Base-by-base conservation (phyloP, 257 asterid genomes). In the Nicotiana noctiflora region DNA sequence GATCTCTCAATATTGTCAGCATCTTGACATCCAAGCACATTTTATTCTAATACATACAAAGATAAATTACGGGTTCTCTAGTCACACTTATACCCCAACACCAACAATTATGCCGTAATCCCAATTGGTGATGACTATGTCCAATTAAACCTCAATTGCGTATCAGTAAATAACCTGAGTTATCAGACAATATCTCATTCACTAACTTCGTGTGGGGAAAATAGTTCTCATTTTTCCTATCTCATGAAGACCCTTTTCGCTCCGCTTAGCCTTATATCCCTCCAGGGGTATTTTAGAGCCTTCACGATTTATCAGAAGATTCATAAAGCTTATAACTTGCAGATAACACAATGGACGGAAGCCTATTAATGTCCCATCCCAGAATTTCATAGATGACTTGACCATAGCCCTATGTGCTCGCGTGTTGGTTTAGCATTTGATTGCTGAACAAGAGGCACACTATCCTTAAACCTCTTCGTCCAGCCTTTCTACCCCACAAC, bases 301-400 rank as follows among this genome's bases (percentile, higher is more conserved):
- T 37, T 64, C 49, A 78, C 7, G 1, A 51, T 62, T 37, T 60
- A 40, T 40, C 25, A 60, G 61, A 79, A 23, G 40, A 79, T 19
- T 40, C 75, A 61, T 44, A 31, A 34, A 78, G 74, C 52, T 40
- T 60, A 78, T 29, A 5, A 49, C 37, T 75, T 14, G 37, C 18
- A 40, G 76, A 46, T 11, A 46, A 66, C 27, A 49, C 60, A 46
- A 66, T 79, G 74, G 52, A 46, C 4, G 53, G 82, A 25, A 79
- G 76, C 32, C 62, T 27, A 79, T 61, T 76, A 55, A 29, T 53
- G 80, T 55, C 80, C 61, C 75, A 61, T 79, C 31, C 75, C 37
- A 79, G 81, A 79, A 60, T 32, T 63, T 60, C 23, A 78, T 17
- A 60, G 60, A 78, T 37, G 56, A 64, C 32, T 32, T 59, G 61